A percentile compares a stretch with the other conserved stretches of the same genome.
phyloP scores from a whole-genome alignment of 805 yeast species.

The Ascoidea asiatica region DNA sequence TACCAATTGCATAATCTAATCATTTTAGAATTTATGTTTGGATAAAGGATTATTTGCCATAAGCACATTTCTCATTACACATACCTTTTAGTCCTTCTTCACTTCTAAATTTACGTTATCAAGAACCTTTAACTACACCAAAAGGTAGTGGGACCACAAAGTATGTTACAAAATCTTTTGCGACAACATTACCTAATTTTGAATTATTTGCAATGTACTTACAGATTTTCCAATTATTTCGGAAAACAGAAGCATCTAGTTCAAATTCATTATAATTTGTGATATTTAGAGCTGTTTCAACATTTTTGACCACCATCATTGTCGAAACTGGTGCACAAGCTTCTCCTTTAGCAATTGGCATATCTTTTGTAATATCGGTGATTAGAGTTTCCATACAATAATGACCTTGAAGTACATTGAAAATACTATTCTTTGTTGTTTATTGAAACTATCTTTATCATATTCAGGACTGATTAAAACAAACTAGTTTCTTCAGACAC shows the following conservation, averaged over 20 bases:
- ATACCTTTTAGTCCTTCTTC: conserved; percentile 91
- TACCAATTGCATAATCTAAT: conserved; percentile 84
- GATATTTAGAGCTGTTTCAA: conserved; percentile 55
- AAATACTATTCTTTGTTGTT: conserved; percentile 61
- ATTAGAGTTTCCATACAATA: conserved; percentile 84
- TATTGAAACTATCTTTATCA: too few relatives aligned
- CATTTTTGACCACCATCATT: conserved; percentile 54
- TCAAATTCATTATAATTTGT: conserved; percentile 86
- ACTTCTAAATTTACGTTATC: conserved; percentile 97
- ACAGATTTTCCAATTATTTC: conserved; percentile 46
- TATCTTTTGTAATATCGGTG: conserved; percentile 61
- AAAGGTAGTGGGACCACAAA: conserved; percentile 94
- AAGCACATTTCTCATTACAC: conserved; percentile 75
- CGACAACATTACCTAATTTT: conserved; percentile 85
- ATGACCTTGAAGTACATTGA: conserved; percentile 90
- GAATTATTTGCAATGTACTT: conserved; percentile 49
- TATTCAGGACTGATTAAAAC: too few relatives aligned
- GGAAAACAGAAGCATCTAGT: conserved; percentile 78
- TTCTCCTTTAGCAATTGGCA: conserved; percentile 78
- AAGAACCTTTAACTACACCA: conserved; percentile 88
- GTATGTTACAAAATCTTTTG: conserved; percentile 94
- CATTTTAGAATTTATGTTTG: conserved; percentile 79
- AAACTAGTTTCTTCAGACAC: too few relatives aligned
- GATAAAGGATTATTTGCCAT: conserved; percentile 67
- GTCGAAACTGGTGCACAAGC: conserved; percentile 90